Evolutionary conservation across 495 filamentous ascomycete species (phyloP).

Genomic region (Xylaria nigripes): DNA sequence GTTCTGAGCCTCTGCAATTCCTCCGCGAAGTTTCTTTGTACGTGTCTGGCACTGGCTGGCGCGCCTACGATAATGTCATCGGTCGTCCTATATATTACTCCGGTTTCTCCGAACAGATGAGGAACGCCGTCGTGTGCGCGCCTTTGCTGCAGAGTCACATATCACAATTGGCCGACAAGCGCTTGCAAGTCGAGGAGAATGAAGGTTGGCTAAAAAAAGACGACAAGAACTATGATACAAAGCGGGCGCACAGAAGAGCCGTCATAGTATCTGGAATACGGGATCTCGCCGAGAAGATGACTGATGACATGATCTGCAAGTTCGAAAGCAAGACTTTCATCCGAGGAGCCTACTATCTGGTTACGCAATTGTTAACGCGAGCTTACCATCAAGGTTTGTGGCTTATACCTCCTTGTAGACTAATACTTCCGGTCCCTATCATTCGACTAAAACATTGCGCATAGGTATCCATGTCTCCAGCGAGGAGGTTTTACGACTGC

Average conservation of each 20-base stretch:
- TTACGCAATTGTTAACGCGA: constrained; percentile 78
- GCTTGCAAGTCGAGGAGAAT: constrained; percentile 64
- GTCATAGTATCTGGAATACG: constrained; percentile 46
- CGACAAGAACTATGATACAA: constrained; percentile 46
- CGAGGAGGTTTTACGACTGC: constrained; percentile 77
- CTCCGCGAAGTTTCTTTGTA: constrained; percentile 86
- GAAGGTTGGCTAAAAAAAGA: constrained; percentile 57
- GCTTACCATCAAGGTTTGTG: constrained; percentile 79
- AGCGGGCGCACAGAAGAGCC: constrained; percentile 54
- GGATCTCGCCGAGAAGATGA: constrained; percentile 74
- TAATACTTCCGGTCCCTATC: neutral
- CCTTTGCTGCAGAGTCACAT: constrained; percentile 67
- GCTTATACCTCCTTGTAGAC: neutral
- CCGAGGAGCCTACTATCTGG: constrained; percentile 79
- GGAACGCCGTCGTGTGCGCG: constrained; percentile 60
- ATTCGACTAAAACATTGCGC: neutral
- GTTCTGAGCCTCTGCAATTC: constrained; percentile 55
- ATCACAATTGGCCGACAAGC: constrained; percentile 62
- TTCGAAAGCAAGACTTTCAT: constrained; percentile 95
- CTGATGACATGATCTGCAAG: constrained; percentile 97
- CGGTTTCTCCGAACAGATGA: constrained; percentile 89
- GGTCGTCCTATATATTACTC: constrained; percentile 90
- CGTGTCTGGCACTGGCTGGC: constrained; percentile 86
- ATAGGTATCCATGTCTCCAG: constrained; percentile 80
- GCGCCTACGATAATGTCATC: constrained; percentile 81